Base-by-base conservation (phyloP, 2,329 filamentous ascomycete genomes). In the Colletotrichum navitas region DNA sequence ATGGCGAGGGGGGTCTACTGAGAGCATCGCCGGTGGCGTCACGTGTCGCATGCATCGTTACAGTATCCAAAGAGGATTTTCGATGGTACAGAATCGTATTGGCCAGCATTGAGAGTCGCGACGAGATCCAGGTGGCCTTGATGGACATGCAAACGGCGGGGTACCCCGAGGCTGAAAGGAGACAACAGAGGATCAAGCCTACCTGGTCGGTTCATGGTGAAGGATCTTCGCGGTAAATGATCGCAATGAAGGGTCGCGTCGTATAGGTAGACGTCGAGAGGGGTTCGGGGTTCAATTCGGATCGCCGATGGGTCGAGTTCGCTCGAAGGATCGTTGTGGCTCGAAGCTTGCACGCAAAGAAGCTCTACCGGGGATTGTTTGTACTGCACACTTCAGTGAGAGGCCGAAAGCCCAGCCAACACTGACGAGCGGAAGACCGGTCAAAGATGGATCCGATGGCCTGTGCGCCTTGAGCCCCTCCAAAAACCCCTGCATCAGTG, bases 171-270 rank as follows among this genome's bases (percentile, higher is more conserved):
- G 65, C 65, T 68, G 64, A 72, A 68, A 63, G 73, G 74, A 68
- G 73, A 72, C 64, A 72, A 64, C 58, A 63, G 63, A 71, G 63
- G 55, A 64, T 70, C 55, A 70, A 52, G 63, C 84, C 80, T 89
- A 89, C 87, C 87, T 89, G 86, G 85, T 84, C 87, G 85, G 81
- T 89, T 89, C 87, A 89, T 89, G 79, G 80, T 84, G 81, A 78
- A 74, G 75, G 49, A 39, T 74, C 24, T 58, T 66, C 45, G 45
- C 34, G n/a, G 43, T 59, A 62, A 56, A 51, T 45, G 54, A 59
- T 72, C 34, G 68, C 58, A 59, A 68, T 54, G 45, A 59, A 52
- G 60, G 47, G 54, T 71, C 54, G 62, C 64, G 66, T 76, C 74
- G 74, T 51, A 59, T 55, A 24, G 41, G 26, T 66, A 61, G 62